Percentiles rank a stretch among this genome's conserved stretches.
These are phyloP conservation scores for Penicillium sp. DNA, from an alignment of 2,329 filamentous ascomycete species.

Conservation along the genomic window DNA sequence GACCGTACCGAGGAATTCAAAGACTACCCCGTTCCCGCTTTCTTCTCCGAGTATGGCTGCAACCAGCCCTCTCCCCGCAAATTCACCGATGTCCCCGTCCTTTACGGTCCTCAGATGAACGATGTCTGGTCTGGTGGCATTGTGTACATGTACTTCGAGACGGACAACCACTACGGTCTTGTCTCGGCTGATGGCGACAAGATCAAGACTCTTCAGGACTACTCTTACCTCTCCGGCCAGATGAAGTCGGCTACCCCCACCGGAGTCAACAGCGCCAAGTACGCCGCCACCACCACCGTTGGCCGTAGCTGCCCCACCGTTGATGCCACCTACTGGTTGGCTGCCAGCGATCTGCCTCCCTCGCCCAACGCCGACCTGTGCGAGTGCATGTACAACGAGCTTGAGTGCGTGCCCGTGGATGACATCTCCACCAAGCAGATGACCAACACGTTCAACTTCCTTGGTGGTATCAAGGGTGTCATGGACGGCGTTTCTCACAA, in stretches of 20 bases:
- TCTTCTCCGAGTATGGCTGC: slow-evolving; percentile 99
- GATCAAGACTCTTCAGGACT: slow-evolving; percentile 67
- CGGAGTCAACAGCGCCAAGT: slow-evolving; percentile 59
- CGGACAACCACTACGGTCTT: slow-evolving; percentile 72
- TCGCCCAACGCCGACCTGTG: slow-evolving; percentile 73
- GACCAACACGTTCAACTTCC: slow-evolving; percentile 59
- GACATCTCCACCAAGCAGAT: slow-evolving; percentile 54
- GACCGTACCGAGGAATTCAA: slow-evolving; percentile 79
- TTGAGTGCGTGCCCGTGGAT: slow-evolving; percentile 63
- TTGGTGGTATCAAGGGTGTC: slow-evolving; percentile 35
- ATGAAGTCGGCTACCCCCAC: slow-evolving; percentile 63
- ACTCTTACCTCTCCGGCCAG: slow-evolving; percentile 62
- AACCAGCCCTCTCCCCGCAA: slow-evolving; percentile 66
- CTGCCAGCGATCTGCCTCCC: slow-evolving; percentile 66
- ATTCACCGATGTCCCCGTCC: slow-evolving; percentile 77
- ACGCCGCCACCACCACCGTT: slow-evolving; percentile 67
- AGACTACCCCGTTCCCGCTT: slow-evolving; percentile 86
- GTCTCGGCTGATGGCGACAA: slow-evolving; percentile 58
- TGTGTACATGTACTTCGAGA: slow-evolving; percentile 98
- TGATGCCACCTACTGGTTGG: slow-evolving; percentile 58
- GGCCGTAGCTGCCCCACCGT: slow-evolving; percentile 65
- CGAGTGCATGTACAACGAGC: slow-evolving; percentile 71
- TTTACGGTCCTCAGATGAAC: slow-evolving; percentile 78
- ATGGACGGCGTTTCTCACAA: slow-evolving; percentile 39
- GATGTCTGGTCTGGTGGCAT: slow-evolving; percentile 90